Percentiles rank a stretch among this genome's conserved stretches.
Conservation (phyloP, 2,329 filamentous ascomycete genomes). For the Cercospora zeae-maydis region DNA sequence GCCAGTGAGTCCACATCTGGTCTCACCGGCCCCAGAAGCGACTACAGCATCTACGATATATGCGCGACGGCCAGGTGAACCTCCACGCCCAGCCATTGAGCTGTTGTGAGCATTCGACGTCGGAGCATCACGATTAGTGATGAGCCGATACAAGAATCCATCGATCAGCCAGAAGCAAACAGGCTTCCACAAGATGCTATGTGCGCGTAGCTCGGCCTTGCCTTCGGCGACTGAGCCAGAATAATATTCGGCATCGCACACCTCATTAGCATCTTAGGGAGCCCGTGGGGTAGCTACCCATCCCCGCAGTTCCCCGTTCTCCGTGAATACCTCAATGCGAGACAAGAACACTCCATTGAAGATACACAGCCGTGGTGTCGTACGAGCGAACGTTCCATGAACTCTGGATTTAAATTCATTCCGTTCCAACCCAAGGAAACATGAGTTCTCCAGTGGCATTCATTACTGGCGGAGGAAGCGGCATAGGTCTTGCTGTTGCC, state of each 20-base stretch:
- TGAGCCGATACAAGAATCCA: not conserved
- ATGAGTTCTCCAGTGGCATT: constrained; percentile 24
- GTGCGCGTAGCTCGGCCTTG: not conserved
- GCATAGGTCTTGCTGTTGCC: constrained; percentile 27
- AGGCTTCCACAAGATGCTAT: not conserved
- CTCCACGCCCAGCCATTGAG: not conserved
- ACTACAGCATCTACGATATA: not conserved
- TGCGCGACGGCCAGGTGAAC: not conserved
- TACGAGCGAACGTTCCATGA: too few relatives aligned
- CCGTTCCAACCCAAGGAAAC: not conserved
- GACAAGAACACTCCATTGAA: not conserved
- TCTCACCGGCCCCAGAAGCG: not conserved
- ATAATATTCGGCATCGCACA: too few relatives aligned
- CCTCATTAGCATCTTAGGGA: too few relatives aligned
- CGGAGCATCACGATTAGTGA: not conserved
- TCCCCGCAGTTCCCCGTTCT: not conserved
- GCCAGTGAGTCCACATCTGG: too few relatives aligned
- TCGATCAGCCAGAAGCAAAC: not conserved
- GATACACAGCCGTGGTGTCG: not conserved
- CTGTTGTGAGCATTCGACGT: not conserved
- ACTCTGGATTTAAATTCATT: not conserved
- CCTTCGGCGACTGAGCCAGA: not conserved
- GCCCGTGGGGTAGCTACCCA: not conserved
- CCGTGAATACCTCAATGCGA: not conserved
- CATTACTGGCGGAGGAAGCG: constrained; percentile 25